These are phyloP conservation scores for Juglanconis sp. DNA, from an alignment of 2,329 filamentous ascomycete species.

Conservation along the genomic window DNA sequence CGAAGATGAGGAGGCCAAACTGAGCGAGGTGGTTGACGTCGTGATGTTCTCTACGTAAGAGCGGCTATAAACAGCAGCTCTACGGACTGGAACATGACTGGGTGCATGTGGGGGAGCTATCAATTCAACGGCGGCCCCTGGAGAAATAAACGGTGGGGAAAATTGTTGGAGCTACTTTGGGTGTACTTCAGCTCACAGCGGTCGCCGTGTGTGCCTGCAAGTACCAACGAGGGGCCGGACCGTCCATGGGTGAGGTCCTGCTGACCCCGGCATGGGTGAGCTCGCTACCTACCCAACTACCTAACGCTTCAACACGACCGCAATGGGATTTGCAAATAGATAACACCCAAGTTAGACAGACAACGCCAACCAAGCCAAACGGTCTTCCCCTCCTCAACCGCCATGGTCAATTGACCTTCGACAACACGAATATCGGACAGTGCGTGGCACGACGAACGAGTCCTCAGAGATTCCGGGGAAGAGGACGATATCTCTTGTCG, in stretches of 20 bases:
- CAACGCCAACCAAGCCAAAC: conserved; percentile 2
- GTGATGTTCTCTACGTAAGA: conserved; percentile 3
- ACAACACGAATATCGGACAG: neutral
- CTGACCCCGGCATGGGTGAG: too few species aligned
- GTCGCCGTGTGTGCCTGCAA: neutral
- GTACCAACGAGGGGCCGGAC: neutral
- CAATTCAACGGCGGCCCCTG: neutral
- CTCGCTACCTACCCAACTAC: neutral
- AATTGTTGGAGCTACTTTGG: neutral
- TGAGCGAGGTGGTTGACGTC: neutral
- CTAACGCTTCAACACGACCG: neutral
- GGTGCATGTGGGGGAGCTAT: conserved; percentile 1
- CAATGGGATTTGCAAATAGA: neutral
- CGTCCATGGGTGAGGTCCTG: too few species aligned
- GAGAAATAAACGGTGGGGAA: neutral
- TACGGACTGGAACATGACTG: neutral
- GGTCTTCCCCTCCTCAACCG: conserved; percentile 1
- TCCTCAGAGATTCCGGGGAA: neutral
- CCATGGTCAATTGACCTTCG: neutral
- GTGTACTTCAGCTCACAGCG: neutral
- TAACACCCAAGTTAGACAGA: neutral
- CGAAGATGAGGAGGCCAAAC: neutral
- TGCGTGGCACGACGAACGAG: neutral
- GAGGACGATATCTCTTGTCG: neutral
- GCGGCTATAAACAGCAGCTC: conserved; percentile 1